Base-by-base conservation (phyloP, 2,329 filamentous ascomycete genomes). In the Aspergillus bombycis region DNA sequence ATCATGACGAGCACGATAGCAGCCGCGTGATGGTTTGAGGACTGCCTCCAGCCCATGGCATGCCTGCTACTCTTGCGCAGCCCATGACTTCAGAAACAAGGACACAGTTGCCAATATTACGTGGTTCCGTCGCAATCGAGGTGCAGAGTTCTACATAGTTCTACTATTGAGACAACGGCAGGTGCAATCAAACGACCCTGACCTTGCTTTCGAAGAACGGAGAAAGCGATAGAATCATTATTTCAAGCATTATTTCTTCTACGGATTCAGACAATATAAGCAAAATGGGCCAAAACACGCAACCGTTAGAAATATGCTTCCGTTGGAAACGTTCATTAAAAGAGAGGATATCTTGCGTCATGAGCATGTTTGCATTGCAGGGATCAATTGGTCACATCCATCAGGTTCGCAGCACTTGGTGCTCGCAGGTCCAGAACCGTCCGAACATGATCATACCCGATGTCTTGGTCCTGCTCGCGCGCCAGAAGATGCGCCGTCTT, bases 401-500 rank as follows among this genome's bases (percentile, higher is more conserved):
- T 41, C 16, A 10, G 7, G 6, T 26, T 46, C n/a, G 21, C n/a
- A 21, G 23, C 12, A 23, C 10, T 23, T 11, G 43, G n/a, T 12
- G 43, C 36, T n/a, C 66, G 61, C 46, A 71, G 53, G 11, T 45
- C 62, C 50, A 73, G 54, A 19, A 72, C 67, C 7, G 58, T 65
- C 56, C 70, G 53, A 11, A 74, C 53, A 55, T 72, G 68, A 43
- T 67, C 62, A 52, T 64, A 73, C 12, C 30, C 43, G n/a, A 74
- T 45, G 2, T 66, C 43, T n/a, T 26, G 48, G 12, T 65, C 57
- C 60, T 70, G 63, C 21, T 67, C 68, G 60, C 63, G 64, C 7
- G 80, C 80, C 43, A 82, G 70, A 30, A 81, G 69, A 59, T 79
- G 73, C 4, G 80, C 76, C 4, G 79, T 79, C 70, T 80, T 80